Conservation (phyloP, 2,329 filamentous ascomycete species). For the Colletotrichum costaricense region DNA sequence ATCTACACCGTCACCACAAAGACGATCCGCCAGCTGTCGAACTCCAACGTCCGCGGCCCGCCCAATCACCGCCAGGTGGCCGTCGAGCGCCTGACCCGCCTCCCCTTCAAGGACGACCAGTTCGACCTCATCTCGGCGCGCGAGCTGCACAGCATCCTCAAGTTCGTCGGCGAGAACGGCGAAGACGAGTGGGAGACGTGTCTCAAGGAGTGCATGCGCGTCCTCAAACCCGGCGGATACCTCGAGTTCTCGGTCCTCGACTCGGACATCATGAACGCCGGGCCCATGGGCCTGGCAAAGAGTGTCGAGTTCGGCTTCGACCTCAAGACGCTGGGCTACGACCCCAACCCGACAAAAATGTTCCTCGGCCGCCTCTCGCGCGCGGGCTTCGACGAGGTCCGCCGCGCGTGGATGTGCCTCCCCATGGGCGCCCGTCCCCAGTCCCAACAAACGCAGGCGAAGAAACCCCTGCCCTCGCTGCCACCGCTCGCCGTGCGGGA, state of each 20-base stretch:
- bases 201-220: conserved; percentile 86
- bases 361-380: conserved; percentile 81
- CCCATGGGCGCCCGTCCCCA: conserved; percentile 76
- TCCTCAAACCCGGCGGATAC: conserved; percentile 92
- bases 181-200: conserved; percentile 91
- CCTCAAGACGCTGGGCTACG: conserved; percentile 90
- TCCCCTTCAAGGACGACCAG: conserved; percentile 87
- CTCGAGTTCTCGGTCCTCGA: conserved; percentile 93
- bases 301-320: conserved; percentile 93
- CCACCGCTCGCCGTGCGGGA: conserved; percentile 41
- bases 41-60: conserved; percentile 83
- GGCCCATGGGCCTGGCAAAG: conserved; percentile 81
- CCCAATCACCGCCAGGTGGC: conserved; percentile 87
- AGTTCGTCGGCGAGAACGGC: conserved; percentile 74
- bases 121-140: conserved; percentile 95
- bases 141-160: conserved; percentile 86
- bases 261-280: conserved; percentile 88
- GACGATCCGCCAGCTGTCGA: conserved; percentile 75
- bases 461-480: conserved; percentile 37
- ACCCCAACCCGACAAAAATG: conserved; percentile 82
- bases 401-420: conserved; percentile 88
- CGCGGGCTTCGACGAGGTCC: conserved; percentile 82
- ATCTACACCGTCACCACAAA: conserved; percentile 90
- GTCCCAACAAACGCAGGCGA: conserved; percentile 42
- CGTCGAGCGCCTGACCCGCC: conserved; percentile 79